Conservation (phyloP, 1,284 basidiomycete species). For the Lignosus rhinocerotis region DNA sequence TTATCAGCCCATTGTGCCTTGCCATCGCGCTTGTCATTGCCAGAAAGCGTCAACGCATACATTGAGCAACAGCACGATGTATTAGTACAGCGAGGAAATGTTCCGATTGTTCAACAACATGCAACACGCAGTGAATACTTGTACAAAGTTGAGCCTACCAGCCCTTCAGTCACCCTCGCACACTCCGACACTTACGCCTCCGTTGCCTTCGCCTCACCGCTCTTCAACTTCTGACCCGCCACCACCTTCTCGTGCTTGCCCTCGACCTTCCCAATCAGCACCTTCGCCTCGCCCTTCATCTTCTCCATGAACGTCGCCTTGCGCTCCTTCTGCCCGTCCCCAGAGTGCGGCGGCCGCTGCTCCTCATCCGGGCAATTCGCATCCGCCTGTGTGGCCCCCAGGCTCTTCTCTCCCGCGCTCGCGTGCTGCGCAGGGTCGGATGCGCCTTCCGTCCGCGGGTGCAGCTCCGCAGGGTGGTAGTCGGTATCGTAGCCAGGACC, state of each 20-base stretch:
- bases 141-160: too few species aligned
- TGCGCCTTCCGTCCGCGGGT: conserved; percentile 19
- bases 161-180: too few species aligned
- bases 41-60: too few species aligned
- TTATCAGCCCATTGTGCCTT: too few species aligned
- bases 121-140: too few species aligned
- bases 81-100: too few species aligned
- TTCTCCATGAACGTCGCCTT: conserved; percentile 50
- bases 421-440: conserved; percentile 3
- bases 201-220: conserved; percentile 18
- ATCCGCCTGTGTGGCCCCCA: conserved; percentile 14
- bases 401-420: conserved; percentile 13
- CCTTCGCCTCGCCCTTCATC: conserved; percentile 55
- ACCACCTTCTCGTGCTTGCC: conserved; percentile 49
- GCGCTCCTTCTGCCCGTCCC: conserved; percentile 22
- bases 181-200: neutral
- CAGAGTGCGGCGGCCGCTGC: conserved; percentile 12
- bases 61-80: too few species aligned
- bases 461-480: conserved; percentile 34
- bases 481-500: conserved; percentile 28
- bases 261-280: conserved; percentile 50
- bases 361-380: conserved; percentile 11
- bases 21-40: too few species aligned
- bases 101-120: too few species aligned
- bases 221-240: conserved; percentile 43